Evolutionary conservation across 1,139 yeast species (phyloP).

Genomic region (Saccharomyces uvarum): DNA sequence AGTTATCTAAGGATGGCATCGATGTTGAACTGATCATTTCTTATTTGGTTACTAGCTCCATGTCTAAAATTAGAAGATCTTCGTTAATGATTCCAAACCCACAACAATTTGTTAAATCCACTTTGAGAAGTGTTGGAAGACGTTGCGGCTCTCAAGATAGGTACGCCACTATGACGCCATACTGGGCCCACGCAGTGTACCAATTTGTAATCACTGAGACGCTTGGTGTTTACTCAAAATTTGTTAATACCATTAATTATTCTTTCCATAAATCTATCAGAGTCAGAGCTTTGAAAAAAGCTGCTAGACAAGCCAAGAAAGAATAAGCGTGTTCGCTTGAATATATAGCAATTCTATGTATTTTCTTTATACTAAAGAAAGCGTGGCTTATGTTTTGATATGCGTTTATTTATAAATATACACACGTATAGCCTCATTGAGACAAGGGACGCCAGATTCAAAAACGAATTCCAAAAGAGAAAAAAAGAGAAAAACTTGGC

Average conservation of each 20-base stretch:
- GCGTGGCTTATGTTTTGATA: background rate
- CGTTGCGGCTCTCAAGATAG: conserved; percentile 91
- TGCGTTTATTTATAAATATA: background rate
- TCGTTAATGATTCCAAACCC: conserved; percentile 78
- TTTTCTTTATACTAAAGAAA: conserved; percentile 2
- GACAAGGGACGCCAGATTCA: background rate
- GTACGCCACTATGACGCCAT: conserved; percentile 81
- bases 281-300: conserved; percentile 72
- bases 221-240: conserved; percentile 69
- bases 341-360: background rate
- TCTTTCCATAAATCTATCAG: conserved; percentile 77
- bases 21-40: conserved; percentile 85
- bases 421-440: background rate
- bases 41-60: conserved; percentile 89
- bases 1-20: conserved; percentile 55
- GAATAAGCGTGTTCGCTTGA: conserved; percentile 7
- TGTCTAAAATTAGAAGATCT: conserved; percentile 84
- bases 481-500: conserved; percentile 1
- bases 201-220: conserved; percentile 75
- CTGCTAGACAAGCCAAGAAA: conserved; percentile 40
- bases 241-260: conserved; percentile 62
- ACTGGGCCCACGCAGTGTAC: conserved; percentile 89
- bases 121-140: conserved; percentile 65
- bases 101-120: conserved; percentile 61
- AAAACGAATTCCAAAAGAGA: background rate